Conservation (phyloP, 352 stramenopile species). For the Pythium coloratum region DNA sequence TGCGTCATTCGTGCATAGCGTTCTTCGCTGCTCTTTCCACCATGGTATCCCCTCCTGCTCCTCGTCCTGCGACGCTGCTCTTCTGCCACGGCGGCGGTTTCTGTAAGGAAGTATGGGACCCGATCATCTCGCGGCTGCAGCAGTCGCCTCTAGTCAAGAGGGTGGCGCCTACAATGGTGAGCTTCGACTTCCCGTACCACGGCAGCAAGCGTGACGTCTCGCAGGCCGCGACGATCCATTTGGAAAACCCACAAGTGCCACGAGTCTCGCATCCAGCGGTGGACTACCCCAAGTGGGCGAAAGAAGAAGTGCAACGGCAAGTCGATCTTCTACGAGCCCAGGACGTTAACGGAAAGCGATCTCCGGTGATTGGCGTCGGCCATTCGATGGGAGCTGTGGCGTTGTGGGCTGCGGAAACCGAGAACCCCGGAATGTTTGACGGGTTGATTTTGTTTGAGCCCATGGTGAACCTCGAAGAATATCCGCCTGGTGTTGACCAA, state of each 20-base stretch:
- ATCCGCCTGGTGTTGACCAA: too few species aligned
- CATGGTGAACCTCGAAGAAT: too few species aligned
- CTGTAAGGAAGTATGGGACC: slow-evolving; percentile 48
- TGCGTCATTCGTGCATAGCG: too few species aligned
- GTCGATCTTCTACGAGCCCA: slow-evolving; percentile 19
- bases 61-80: slow-evolving; percentile 20
- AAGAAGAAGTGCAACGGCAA: slow-evolving; percentile 31
- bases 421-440: slow-evolving; percentile 45
- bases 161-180: slow-evolving; percentile 20
- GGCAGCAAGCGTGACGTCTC: slow-evolving; percentile 47
- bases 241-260: slow-evolving; percentile 29
- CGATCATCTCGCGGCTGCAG: slow-evolving; percentile 39
- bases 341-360: slow-evolving; percentile 6
- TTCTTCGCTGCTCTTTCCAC: too few species aligned
- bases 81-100: slow-evolving; percentile 54
- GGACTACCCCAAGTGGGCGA: slow-evolving; percentile 27
- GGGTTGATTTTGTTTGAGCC: slow-evolving; percentile 51
- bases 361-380: slow-evolving; percentile 47
- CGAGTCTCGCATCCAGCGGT: slow-evolving; percentile 38
- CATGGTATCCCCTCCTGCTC: not conserved
- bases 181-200: slow-evolving; percentile 57
- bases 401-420: slow-evolving; percentile 40
- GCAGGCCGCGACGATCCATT: slow-evolving; percentile 24
- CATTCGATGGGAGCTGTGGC: slow-evolving; percentile 49
- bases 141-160: slow-evolving; percentile 28